A percentile compares a stretch with the other conserved stretches of the same genome.
phyloP scores from a whole-genome alignment of 2,329 filamentous ascomycete genomes.

The Colletotrichum somersetense region DNA sequence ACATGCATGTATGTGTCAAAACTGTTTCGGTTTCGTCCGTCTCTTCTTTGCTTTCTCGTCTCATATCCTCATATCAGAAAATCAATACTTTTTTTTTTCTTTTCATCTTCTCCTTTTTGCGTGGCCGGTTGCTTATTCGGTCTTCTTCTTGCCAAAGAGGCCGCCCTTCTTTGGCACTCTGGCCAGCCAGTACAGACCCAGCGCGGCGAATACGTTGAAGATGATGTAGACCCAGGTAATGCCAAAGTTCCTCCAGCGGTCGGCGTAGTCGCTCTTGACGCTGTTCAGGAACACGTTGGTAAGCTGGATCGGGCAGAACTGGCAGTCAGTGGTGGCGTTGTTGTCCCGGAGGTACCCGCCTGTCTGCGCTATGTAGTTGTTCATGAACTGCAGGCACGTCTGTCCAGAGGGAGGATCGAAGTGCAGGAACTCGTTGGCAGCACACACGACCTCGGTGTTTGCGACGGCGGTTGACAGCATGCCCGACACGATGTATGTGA shows the following conservation, averaged over 20 bases:
- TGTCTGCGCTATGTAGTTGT: constrained; percentile 57
- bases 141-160: constrained; percentile 50
- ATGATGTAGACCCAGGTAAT: constrained; percentile 70
- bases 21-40: not conserved
- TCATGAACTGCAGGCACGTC: constrained; percentile 73
- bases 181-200: constrained; percentile 68
- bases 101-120: not conserved
- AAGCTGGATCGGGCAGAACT: constrained; percentile 65
- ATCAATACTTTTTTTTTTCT: not conserved
- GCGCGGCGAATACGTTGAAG: constrained; percentile 69
- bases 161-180: constrained; percentile 59
- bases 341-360: constrained; percentile 69
- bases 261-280: constrained; percentile 65
- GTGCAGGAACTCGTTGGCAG: constrained; percentile 75
- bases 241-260: constrained; percentile 78
- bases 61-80: not conserved
- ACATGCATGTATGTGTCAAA: not conserved
- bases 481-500: constrained; percentile 83
- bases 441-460: constrained; percentile 74
- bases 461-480: constrained; percentile 79
- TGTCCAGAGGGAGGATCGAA: constrained; percentile 71
- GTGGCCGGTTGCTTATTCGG: constrained; percentile 42
- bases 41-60: not conserved
- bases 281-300: constrained; percentile 65
- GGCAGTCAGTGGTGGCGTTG: constrained; percentile 62